Evolutionary conservation across 306 rosid genomes (phyloP).

Genomic region (Leucaena leucocephala): DNA sequence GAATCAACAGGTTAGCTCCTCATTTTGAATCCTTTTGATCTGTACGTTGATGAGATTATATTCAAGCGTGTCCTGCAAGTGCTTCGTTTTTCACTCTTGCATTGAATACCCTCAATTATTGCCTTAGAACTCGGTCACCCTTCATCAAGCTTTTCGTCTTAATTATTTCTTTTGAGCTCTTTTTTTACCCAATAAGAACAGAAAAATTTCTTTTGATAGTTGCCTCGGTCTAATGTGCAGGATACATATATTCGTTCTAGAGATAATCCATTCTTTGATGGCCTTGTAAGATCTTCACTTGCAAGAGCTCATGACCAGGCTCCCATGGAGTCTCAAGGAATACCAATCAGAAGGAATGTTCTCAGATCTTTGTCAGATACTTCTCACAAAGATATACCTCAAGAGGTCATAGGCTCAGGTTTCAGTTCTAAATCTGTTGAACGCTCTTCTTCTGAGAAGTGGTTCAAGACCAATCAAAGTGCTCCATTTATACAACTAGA

Average conservation of each 20-base stretch:
- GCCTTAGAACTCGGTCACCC: background rate
- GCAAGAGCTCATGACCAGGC: too few relatives aligned
- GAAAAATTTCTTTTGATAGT: too few relatives aligned
- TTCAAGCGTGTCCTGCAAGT: background rate
- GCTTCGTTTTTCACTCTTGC: background rate
- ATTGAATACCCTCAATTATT: background rate
- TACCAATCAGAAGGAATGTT: constrained; percentile 24
- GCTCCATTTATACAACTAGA: constrained; percentile 44
- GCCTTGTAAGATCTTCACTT: constrained; percentile 29
- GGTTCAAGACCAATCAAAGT: constrained; percentile 41
- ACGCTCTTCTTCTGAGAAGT: constrained; percentile 45
- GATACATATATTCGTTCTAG: constrained; percentile 46
- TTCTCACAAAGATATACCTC: constrained; percentile 37
- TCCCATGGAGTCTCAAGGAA: background rate
- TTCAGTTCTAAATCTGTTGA: constrained; percentile 40
- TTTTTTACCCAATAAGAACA: background rate
- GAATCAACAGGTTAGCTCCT: constrained; percentile 27
- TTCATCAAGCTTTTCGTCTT: constrained; percentile 16
- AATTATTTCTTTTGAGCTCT: background rate
- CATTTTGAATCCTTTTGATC: too few relatives aligned
- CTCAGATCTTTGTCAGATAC: constrained; percentile 41
- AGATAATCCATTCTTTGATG: constrained; percentile 54
- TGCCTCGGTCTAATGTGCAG: constrained; percentile 33
- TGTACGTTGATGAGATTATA: background rate
- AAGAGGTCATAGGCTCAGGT: constrained; percentile 32